Evolutionary conservation across 139 green algal species (phyloP), one percentile per base, ranked within the genome.

Genomic region (Chlamydomonas eustigma): DNA sequence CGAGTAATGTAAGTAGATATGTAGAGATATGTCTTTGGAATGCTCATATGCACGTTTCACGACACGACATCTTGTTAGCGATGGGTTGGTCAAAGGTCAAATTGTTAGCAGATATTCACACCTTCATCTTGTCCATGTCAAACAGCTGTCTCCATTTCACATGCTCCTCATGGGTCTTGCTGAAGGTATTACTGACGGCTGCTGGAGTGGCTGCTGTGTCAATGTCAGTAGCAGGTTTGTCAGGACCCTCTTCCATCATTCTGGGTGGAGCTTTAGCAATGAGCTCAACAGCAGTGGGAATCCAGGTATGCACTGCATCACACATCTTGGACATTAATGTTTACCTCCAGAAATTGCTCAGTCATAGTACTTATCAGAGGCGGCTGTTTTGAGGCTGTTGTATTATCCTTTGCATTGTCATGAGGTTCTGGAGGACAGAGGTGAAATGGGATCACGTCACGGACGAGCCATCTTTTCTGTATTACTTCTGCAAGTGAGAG

Each of bases 221-320:
- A 0, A 84, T 90, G 69, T 71, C 73, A 0, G 25, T 93, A 5
- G 76, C 81, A 8, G 84, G 84, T 18, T 71, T 94, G 44, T 35
- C 88, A 1, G 92, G 89, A 1, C 87, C 94, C 0, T 86, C 74
- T 0, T 89, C 92, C 70, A 93, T 99, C 76, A 92, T 99, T 73
- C 83, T 99, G 28, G 96, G 95, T 30, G 90, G 90, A 33, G 93
- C 91, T 0, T 83, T 99, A 58, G 95, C 96, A n/a, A 93, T 99
- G 79, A 97, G 90, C 64, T 97, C 92, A 71, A 99, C 96, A 4
- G 96, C 96, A 2, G 95, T 99, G 38, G 96, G 92, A 31, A 94
- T 99, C 78, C 94, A 99, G 37, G 52, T 58, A 18, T 58, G 44
- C 44, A 58, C 44, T 58, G 18, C 12, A 58, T 58, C 18, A 58